Conservation (phyloP, 2,329 filamentous ascomycete species). For the Lasiodiplodia sp. region DNA sequence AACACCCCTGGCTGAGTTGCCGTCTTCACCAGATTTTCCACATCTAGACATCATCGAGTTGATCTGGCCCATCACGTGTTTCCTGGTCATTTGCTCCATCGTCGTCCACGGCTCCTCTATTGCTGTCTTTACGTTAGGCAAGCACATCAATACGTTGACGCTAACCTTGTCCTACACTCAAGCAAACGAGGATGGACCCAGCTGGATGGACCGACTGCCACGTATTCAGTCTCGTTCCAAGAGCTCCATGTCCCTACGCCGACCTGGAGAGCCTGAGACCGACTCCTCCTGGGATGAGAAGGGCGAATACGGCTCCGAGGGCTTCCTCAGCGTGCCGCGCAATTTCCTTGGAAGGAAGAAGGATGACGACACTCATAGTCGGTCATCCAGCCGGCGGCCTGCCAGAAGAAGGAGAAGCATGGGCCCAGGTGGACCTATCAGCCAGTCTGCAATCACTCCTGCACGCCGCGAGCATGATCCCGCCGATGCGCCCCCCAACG, state of each 20-base stretch:
- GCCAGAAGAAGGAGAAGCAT: conserved; percentile 70
- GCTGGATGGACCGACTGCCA: conserved; percentile 94
- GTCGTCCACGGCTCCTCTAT: conserved; percentile 97
- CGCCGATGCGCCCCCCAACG: conserved; percentile 42
- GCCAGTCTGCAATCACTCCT: conserved; percentile 87
- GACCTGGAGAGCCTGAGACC: conserved; percentile 66
- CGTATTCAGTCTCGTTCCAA: conserved; percentile 82
- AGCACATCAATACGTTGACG: conserved; percentile 95
- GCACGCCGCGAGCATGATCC: conserved; percentile 34
- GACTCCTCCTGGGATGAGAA: conserved; percentile 64
- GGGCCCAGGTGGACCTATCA: conserved; percentile 84
- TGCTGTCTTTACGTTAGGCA: conserved; percentile 95
- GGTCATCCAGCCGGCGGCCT: conserved; percentile 60
- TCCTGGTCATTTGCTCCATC: conserved; percentile 93
- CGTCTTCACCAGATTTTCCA: conserved; percentile 61
- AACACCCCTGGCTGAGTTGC: conserved; percentile 72
- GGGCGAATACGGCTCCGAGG: conserved; percentile 69
- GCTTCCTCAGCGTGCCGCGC: conserved; percentile 73
- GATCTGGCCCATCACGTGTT: conserved; percentile 95
- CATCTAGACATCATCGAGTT: conserved; percentile 78
- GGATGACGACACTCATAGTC: conserved; percentile 73
- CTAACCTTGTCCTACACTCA: conserved; percentile 96
- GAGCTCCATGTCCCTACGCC: conserved; percentile 74
- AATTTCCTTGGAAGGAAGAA: conserved; percentile 81
- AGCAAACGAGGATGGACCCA: conserved; percentile 84